Evolutionary conservation across 208 protist genomes (phyloP), one percentile per base, ranked within the genome.

Genomic region (Crithidia fasciculata): DNA sequence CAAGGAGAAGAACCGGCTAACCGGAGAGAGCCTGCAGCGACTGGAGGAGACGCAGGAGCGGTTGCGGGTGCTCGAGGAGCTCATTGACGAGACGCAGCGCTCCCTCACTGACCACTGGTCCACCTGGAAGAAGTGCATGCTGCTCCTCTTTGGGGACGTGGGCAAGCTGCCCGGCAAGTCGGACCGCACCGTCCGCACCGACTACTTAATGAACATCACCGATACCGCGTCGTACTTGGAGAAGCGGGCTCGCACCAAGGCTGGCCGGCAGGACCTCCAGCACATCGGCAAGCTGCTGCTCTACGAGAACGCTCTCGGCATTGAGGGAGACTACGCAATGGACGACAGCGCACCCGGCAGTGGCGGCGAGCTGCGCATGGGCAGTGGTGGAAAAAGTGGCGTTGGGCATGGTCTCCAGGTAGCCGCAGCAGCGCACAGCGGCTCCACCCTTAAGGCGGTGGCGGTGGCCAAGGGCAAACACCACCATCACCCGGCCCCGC

Each of bases 151-250:
- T 64, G 77, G 73, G 45, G 92, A 96, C 65, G 69, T 83, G 4
- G 74, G 86, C 49, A 69, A 76, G 44, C 58, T 85, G 36, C 80
- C 77, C 5, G 76, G 67, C 47, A 67, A 68, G 53, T 68, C 83
- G 0, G 49, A 81, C 57, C 56, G 84, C 9, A 81, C 71, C 19
- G 59, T 73, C 37, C 70, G 74, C 67, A 57, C 64, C 18, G 69
- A 66, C 37, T 61, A 76, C 40, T 66, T 83, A 65, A 83, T 76
- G 77, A 96, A 94, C 77, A 94, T 96, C 78, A 96, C 92, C n/a
- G 92, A 96, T 71, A 89, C 84, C 4, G 86, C 92, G 0, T 55
- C 76, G 7, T 40, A 83, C 16, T 90, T 90, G 56, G 71, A 72
- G 45, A 74, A 76, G 64, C 84, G 91, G 39, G 89, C 92, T 2